Percentiles rank a stretch among this genome's conserved stretches.
Evolutionary conservation across 225 moss, liverwort and hornwort genomes (phyloP).

Genomic region (Sphagnum tenellum): DNA sequence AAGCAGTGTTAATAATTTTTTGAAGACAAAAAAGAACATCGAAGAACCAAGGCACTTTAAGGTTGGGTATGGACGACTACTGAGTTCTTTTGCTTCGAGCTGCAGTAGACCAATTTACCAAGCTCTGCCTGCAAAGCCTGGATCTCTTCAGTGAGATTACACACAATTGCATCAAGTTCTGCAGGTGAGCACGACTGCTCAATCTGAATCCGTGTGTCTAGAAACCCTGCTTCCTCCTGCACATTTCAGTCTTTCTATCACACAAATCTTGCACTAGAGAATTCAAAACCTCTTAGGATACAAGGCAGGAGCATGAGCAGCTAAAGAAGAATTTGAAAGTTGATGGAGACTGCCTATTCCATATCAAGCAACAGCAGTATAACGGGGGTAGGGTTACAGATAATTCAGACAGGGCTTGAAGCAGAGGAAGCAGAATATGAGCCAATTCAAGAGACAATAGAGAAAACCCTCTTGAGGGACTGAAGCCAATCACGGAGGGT

Average conservation of each 20-base stretch:
- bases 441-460: too few species aligned
- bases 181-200: conserved; percentile 16
- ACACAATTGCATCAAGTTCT: conserved; percentile 50
- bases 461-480: conserved; percentile 41
- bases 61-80: too few species aligned
- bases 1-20: too few species aligned
- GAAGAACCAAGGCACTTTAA: too few species aligned
- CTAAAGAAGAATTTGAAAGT: too few species aligned
- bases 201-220: conserved; percentile 30
- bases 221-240: conserved; percentile 41
- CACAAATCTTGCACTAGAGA: too few species aligned
- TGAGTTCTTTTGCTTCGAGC: conserved; percentile 33
- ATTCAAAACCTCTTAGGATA: too few species aligned
- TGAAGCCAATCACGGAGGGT: conserved; percentile 64
- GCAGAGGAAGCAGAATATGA: not conserved
- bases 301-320: too few species aligned
- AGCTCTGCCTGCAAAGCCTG: conserved; percentile 69
- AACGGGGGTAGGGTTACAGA: not conserved
- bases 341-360: not conserved
- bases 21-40: too few species aligned
- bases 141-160: conserved; percentile 59
- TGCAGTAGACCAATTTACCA: conserved; percentile 39
- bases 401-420: not conserved
- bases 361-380: not conserved
- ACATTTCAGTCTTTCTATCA: not conserved